A percentile compares a stretch with the other conserved stretches of the same genome.
Conservation (phyloP, 192 early-diverging fungal genomes). For the Paraglomus brasilianum region DNA sequence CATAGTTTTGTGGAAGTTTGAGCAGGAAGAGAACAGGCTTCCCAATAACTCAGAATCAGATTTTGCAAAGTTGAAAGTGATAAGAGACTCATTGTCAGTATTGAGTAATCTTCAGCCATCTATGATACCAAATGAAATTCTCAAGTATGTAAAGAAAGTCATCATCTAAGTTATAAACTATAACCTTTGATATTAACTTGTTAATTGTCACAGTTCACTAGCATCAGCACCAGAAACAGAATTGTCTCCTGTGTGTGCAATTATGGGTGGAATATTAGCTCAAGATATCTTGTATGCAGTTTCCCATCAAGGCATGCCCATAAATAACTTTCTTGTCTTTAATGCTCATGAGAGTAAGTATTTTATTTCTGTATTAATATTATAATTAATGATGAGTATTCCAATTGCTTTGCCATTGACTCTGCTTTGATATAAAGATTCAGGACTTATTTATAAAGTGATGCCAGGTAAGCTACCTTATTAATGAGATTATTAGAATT, state of each 20-base stretch:
- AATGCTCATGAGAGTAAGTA: slow-evolving; percentile 60
- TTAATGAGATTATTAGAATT: no score
- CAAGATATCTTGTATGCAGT: slow-evolving; percentile 90
- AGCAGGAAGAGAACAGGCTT: slow-evolving; percentile 29
- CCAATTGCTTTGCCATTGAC: neutral
- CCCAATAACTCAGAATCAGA: slow-evolving; percentile 25
- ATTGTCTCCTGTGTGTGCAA: slow-evolving; percentile 75
- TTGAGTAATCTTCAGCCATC: slow-evolving; percentile 32
- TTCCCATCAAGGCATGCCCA: slow-evolving; percentile 76
- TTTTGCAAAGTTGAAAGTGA: slow-evolving; percentile 31
- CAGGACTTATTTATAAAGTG: slow-evolving; percentile 16
- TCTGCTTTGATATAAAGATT: neutral
- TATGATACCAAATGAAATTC: slow-evolving; percentile 45
- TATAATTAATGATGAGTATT: neutral
- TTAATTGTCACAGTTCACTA: slow-evolving; percentile 43
- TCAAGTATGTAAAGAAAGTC: slow-evolving; percentile 38
- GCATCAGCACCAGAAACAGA: slow-evolving; percentile 58
- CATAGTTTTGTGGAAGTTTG: slow-evolving; percentile 38
- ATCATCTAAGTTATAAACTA: neutral
- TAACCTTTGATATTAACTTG: neutral
- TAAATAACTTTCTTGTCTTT: slow-evolving; percentile 79
- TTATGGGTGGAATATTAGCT: slow-evolving; percentile 84
- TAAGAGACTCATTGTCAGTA: slow-evolving; percentile 38
- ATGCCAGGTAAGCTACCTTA: neutral
- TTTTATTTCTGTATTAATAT: neutral